phyloP scores from a whole-genome alignment of 2,329 filamentous ascomycete species.

The Coleophoma eucalyptorum region DNA sequence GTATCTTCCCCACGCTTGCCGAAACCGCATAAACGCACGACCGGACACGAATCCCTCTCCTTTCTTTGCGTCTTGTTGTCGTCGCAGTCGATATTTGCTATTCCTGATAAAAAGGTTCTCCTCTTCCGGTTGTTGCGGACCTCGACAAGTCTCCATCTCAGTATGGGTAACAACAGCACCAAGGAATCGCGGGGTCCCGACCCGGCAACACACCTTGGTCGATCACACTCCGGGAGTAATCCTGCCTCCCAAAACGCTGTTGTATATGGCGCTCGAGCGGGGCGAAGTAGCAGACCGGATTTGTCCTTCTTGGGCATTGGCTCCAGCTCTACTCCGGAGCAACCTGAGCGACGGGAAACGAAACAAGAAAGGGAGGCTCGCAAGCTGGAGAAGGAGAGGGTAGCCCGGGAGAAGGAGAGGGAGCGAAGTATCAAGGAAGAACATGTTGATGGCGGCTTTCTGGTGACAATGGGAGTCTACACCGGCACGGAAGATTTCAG shows the following conservation, averaged over 20 bases:
- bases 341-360: constrained; percentile 67
- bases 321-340: constrained; percentile 17
- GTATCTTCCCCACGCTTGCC: constrained; percentile 20
- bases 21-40: constrained; percentile 18
- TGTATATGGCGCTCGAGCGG: constrained; percentile 19
- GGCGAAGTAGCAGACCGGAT: constrained; percentile 25
- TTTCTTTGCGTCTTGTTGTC: constrained; percentile 6
- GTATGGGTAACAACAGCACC: constrained; percentile 27
- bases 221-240: constrained; percentile 13
- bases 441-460: constrained; percentile 87
- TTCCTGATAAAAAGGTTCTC: not conserved
- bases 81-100: constrained; percentile 21
- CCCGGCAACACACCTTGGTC: constrained; percentile 10
- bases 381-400: constrained; percentile 76
- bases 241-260: constrained; percentile 17
- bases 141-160: constrained; percentile 6
- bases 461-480: constrained; percentile 93
- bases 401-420: constrained; percentile 73
- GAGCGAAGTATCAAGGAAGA: constrained; percentile 90
- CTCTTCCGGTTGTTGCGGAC: constrained; percentile 15
- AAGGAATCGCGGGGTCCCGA: constrained; percentile 24
- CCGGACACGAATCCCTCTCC: constrained; percentile 11
- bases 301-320: constrained; percentile 27
- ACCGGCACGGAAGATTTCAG: constrained; percentile 90
- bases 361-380: constrained; percentile 88